Evolutionary conservation across 768 basidiomycete genomes (phyloP).

Genomic region (Porpolomopsis calyptriformis): DNA sequence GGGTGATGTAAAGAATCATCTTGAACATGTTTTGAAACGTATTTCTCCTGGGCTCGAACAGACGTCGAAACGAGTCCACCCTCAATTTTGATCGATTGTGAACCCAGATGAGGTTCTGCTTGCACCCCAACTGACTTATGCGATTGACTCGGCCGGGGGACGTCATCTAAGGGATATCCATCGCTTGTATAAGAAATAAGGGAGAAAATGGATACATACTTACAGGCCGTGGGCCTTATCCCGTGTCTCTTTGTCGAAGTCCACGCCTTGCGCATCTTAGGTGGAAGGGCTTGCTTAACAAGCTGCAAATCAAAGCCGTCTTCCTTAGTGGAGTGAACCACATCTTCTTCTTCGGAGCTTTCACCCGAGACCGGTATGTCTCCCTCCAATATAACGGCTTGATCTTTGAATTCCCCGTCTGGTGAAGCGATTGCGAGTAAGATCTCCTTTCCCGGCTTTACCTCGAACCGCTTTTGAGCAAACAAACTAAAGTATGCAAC

Average conservation of each 20-base stretch:
- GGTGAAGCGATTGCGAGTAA: conserved; percentile 46
- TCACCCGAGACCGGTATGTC: conserved; percentile 29
- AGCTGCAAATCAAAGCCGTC: conserved; percentile 17
- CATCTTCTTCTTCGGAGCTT: conserved; percentile 33
- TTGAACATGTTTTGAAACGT: conserved; percentile 9
- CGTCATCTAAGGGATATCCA: conserved; percentile 3
- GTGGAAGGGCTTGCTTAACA: conserved; percentile 36
- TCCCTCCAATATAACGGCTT: conserved; percentile 49
- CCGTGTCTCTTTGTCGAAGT: conserved; percentile 42
- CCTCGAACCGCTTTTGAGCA: conserved; percentile 58
- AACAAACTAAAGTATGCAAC: conserved; percentile 52
- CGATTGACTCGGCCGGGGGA: conserved; percentile 11
- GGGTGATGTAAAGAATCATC: background rate
- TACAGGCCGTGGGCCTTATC: conserved; percentile 28
- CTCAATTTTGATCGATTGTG: conserved; percentile 29
- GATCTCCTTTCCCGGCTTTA: conserved; percentile 63
- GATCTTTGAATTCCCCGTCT: conserved; percentile 45
- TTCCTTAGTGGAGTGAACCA: conserved; percentile 30
- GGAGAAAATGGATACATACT: conserved; percentile 16
- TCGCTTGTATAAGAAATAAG: conserved; percentile 4
- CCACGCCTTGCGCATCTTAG: conserved; percentile 58
- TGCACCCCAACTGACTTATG: conserved; percentile 38
- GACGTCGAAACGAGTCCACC: conserved; percentile 10
- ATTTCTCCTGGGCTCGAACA: conserved; percentile 15
- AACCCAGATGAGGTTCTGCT: conserved; percentile 24